Conservation (phyloP, 1,284 basidiomycete genomes). For the Pseudozyma thailandica region DNA sequence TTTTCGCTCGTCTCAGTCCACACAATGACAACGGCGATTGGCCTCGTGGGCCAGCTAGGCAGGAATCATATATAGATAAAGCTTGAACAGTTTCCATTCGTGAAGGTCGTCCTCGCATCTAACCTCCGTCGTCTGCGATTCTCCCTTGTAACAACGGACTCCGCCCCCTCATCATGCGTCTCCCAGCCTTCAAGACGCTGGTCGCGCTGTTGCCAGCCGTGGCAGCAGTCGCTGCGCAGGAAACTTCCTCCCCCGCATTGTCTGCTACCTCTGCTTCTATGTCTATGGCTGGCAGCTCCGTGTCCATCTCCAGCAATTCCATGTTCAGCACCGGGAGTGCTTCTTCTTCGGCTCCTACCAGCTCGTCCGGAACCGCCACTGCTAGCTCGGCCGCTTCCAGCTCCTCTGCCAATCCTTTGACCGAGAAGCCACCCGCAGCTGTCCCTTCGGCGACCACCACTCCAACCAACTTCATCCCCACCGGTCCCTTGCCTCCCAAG, state of each 20-base stretch:
- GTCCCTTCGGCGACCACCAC: conserved; percentile 35
- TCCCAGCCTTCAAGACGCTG: conserved; percentile 24
- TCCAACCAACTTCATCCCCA: conserved; percentile 33
- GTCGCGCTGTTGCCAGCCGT: conserved; percentile 34
- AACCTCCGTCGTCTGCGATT: not conserved
- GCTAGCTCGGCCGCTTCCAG: conserved; percentile 18
- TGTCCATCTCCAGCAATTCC: conserved; percentile 4
- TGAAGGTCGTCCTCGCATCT: not conserved
- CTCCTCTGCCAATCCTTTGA: conserved; percentile 31
- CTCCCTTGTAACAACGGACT: not conserved
- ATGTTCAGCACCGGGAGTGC: conserved; percentile 9
- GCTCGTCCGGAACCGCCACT: conserved; percentile 4
- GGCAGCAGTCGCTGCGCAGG: conserved; percentile 34
- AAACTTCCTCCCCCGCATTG: conserved; percentile 13
- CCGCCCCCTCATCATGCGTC: conserved; percentile 21
- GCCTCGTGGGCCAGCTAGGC: not conserved
- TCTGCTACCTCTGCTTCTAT: conserved; percentile 4
- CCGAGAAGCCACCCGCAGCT: conserved; percentile 41
- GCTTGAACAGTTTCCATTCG: not conserved
- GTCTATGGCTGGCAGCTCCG: not conserved
- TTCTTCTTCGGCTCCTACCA: conserved; percentile 21
- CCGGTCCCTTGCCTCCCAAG: conserved; percentile 24
- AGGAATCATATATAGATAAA: no score
- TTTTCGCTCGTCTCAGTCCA: no score
- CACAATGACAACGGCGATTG: no score